Evolutionary conservation across 345 rosid genomes (phyloP).

Genomic region (Bretschneidera sinensis): DNA sequence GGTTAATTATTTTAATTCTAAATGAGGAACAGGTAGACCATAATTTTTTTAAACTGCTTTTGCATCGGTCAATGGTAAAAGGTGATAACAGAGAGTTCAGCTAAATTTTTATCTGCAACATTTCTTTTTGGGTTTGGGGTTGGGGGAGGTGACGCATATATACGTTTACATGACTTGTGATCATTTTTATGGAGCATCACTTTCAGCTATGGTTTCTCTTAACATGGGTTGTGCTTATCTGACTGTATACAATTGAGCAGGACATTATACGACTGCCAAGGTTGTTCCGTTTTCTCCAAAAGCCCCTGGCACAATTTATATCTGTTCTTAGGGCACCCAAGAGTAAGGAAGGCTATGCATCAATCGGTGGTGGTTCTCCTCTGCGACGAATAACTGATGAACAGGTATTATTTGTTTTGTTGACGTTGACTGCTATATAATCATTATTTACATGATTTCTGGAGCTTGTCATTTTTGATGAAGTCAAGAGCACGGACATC

Average conservation of each 20-base stretch:
- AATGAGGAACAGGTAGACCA: no score
- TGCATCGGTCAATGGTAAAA: no score
- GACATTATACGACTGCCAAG: slow-evolving; percentile 91
- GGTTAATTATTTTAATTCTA: no score
- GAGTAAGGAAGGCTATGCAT: slow-evolving; percentile 98
- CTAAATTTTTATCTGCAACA: no score
- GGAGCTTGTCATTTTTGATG: neutral
- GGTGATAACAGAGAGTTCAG: no score
- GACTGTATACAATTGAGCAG: slow-evolving; percentile 33
- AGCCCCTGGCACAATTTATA: slow-evolving; percentile 92
- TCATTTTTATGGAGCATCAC: neutral
- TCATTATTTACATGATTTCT: no score
- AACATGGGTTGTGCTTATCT: no score
- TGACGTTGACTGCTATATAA: neutral
- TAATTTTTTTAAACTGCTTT: no score
- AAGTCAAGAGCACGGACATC: neutral
- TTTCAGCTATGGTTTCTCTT: neutral
- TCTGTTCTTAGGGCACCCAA: slow-evolving; percentile 89
- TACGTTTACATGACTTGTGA: no score
- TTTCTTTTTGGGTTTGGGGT: no score
- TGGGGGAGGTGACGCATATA: no score
- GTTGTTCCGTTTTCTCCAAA: slow-evolving; percentile 83
- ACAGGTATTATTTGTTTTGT: slow-evolving; percentile 43
- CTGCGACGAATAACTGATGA: slow-evolving; percentile 88
- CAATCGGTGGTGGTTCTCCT: slow-evolving; percentile 98